phyloP scores from a whole-genome alignment of 768 basidiomycete genomes.

The Pisolithus microcarpus region DNA sequence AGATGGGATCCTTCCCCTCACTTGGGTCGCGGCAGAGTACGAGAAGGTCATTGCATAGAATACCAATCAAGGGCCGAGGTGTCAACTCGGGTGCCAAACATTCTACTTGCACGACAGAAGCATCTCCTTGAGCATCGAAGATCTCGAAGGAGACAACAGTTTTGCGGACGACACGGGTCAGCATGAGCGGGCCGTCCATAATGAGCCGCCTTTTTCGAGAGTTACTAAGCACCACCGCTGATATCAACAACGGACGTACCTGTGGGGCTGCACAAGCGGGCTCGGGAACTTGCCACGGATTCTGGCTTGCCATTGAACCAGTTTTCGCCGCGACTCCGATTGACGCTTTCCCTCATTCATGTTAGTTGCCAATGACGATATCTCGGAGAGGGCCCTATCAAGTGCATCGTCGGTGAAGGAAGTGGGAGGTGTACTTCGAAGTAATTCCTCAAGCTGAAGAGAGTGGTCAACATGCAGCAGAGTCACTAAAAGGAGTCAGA shows the following conservation, averaged over 20 bases:
- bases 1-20: slow-evolving; percentile 67
- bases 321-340: slow-evolving; percentile 82
- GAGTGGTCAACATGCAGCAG: slow-evolving; percentile 1
- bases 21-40: slow-evolving; percentile 87
- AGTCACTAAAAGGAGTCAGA: slow-evolving; percentile 10
- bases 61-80: slow-evolving; percentile 68
- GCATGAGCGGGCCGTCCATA: slow-evolving; percentile 80
- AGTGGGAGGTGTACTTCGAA: slow-evolving; percentile 75
- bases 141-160: slow-evolving; percentile 75
- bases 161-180: slow-evolving; percentile 90
- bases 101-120: slow-evolving; percentile 81
- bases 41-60: slow-evolving; percentile 89
- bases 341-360: slow-evolving; percentile 99
- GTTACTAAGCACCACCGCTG: slow-evolving; percentile 6
- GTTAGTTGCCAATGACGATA: slow-evolving; percentile 80
- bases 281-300: slow-evolving; percentile 92
- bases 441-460: slow-evolving; percentile 69
- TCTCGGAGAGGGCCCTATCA: slow-evolving; percentile 79
- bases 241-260: slow-evolving; percentile 40
- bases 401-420: slow-evolving; percentile 77
- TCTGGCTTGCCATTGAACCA: slow-evolving; percentile 85
- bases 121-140: slow-evolving; percentile 67
- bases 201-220: slow-evolving; percentile 65
- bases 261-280: slow-evolving; percentile 96
- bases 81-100: slow-evolving; percentile 84